These are phyloP conservation scores for Pseudonitzschia multiseries DNA, from an alignment of 108 stramenopile species.

Conservation along the genomic window DNA sequence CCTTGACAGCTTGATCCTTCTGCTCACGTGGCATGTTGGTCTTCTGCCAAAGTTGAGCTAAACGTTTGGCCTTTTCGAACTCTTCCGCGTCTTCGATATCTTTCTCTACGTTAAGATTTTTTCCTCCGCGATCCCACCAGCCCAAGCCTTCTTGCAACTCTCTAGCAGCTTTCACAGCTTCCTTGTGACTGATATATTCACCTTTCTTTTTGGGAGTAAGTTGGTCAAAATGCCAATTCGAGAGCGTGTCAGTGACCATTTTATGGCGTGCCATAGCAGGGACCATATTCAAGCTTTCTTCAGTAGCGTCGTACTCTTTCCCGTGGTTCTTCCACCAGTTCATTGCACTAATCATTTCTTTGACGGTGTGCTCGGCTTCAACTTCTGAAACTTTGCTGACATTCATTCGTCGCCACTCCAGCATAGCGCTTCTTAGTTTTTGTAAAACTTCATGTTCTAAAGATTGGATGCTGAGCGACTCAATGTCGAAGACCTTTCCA, in stretches of 20 bases:
- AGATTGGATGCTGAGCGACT: slow-evolving; percentile 24
- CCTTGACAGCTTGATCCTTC: slow-evolving; percentile 20
- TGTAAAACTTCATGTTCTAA: slow-evolving; percentile 26
- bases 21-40: slow-evolving; percentile 28
- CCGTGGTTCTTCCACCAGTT: slow-evolving; percentile 48
- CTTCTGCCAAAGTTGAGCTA: slow-evolving; percentile 37
- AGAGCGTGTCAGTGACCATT: slow-evolving; percentile 24
- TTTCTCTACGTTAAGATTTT: slow-evolving; percentile 27
- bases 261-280: slow-evolving; percentile 41
- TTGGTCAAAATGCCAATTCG: slow-evolving; percentile 33
- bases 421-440: slow-evolving; percentile 33
- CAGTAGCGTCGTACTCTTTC: slow-evolving; percentile 33
- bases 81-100: slow-evolving; percentile 26
- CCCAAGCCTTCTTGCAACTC: slow-evolving; percentile 29
- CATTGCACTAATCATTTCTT: slow-evolving; percentile 46
- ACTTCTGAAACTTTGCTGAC: slow-evolving; percentile 29
- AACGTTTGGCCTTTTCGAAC: slow-evolving; percentile 32
- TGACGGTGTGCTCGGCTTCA: slow-evolving; percentile 40
- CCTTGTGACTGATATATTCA: slow-evolving; percentile 27
- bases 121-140: slow-evolving; percentile 43
- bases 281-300: slow-evolving; percentile 24
- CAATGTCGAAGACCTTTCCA: slow-evolving; percentile 35
- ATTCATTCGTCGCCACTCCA: slow-evolving; percentile 43
- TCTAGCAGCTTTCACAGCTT: slow-evolving; percentile 26
- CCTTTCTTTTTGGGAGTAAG: slow-evolving; percentile 18